Conservation (phyloP, 176 grass and related monocot genomes). For the Eragrostis nindensis region DNA sequence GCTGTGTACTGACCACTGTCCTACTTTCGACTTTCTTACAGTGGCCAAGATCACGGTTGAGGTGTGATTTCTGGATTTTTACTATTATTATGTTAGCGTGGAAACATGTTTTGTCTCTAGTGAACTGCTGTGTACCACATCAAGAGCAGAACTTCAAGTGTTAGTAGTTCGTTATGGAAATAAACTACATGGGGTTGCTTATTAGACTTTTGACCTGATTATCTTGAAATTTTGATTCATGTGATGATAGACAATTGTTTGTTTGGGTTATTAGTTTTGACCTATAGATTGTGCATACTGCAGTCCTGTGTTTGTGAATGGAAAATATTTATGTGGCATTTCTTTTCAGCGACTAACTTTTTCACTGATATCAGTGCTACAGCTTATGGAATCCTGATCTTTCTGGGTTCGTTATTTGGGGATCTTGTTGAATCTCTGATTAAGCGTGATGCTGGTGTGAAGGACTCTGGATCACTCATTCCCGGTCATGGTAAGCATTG, state of each 20-base stretch:
- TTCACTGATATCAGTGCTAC: slow-evolving; percentile 64
- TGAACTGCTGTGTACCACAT: slow-evolving; percentile 18
- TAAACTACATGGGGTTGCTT: slow-evolving; percentile 3
- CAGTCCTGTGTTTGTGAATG: not conserved
- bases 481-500: slow-evolving; percentile 82
- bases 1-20: slow-evolving; percentile 82
- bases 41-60: slow-evolving; percentile 77
- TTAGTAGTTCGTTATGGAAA: not conserved
- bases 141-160: slow-evolving; percentile 5
- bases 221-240: not conserved
- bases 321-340: slow-evolving; percentile 22
- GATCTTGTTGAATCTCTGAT: slow-evolving; percentile 95
- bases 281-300: slow-evolving; percentile 21
- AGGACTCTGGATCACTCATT: slow-evolving; percentile 96
- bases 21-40: slow-evolving; percentile 65
- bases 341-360: slow-evolving; percentile 40
- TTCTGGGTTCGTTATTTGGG: slow-evolving; percentile 87
- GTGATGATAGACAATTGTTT: not conserved
- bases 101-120: not conserved
- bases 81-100: not conserved
- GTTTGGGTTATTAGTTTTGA: not conserved
- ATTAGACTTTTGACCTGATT: slow-evolving; percentile 16
- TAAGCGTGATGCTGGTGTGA: slow-evolving; percentile 95
- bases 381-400: slow-evolving; percentile 84
- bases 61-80: slow-evolving; percentile 50